Base-by-base conservation (phyloP, 23 red algal genomes). In the Gracilaria domingensis region DNA sequence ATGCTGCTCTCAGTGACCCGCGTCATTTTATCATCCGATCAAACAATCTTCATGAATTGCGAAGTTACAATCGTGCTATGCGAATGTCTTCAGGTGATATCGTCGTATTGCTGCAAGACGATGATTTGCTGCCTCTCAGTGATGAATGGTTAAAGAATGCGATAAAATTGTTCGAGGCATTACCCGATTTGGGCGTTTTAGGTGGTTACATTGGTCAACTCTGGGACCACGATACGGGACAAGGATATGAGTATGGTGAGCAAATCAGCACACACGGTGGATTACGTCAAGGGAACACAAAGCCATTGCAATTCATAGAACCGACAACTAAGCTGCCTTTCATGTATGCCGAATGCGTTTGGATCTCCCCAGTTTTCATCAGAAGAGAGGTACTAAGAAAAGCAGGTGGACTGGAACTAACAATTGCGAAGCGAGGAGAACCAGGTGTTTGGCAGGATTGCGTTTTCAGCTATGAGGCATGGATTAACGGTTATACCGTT, bases 401-500 rank as follows among this genome's bases (percentile, higher is more conserved):
- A 53, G 84, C 84, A 18, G 92, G 92, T 35, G 92, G 92, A 23
- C 58, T 94, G 24, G 83, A 94, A 33, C 56, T 94, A 2, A 70
- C 82, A 5, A 87, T 94, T 33, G 73, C 84, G 42, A 88, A 87
- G 38, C 72, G 83, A 14, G 92, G 92, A 32, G 83, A 94, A 56
- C 92, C 92, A 32, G 92, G 92, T 33, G 92, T 94, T 38, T 94
- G 92, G 92, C 84, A 88, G 47, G 92, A 94, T 72, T 94, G 92
- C 35, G 92, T 94, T 20, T 60, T 94, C 9, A 88, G 92, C 53
- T 94, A 94, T 45, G 92, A 87, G 53, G 84, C 92, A 42, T 94
- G 92, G 92, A 61, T 75, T 7, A 88, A 87, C 25, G 92, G 92
- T 32, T 87, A 58, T 29, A 59, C 83, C 33, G 92, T 94, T 38